Conservation (phyloP, 768 basidiomycete genomes). For the Mycena amicta region DNA sequence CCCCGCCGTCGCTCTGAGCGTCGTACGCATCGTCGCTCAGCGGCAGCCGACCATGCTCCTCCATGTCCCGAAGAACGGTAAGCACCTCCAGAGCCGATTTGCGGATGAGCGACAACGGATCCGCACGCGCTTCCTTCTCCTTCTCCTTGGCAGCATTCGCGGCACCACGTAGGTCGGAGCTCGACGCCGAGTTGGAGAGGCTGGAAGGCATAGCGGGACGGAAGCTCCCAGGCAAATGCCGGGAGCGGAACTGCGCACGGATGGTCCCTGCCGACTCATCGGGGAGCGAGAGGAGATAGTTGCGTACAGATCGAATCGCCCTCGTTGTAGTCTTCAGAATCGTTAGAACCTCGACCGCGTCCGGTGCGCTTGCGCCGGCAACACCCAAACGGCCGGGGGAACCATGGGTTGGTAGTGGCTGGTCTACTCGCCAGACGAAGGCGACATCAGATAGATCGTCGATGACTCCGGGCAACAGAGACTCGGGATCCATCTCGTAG, state of each 20-base stretch:
- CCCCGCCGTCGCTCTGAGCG: slow-evolving; percentile 67
- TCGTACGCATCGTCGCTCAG: slow-evolving; percentile 84
- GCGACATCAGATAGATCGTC: slow-evolving; percentile 70
- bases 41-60: slow-evolving; percentile 76
- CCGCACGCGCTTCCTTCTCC: slow-evolving; percentile 36
- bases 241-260: slow-evolving; percentile 59
- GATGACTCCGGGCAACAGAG: slow-evolving; percentile 74
- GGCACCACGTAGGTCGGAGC: slow-evolving; percentile 13
- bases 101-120: slow-evolving; percentile 72
- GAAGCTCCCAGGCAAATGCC: slow-evolving; percentile 40
- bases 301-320: slow-evolving; percentile 80
- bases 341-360: slow-evolving; percentile 57
- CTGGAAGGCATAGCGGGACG: slow-evolving; percentile 37
- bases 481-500: slow-evolving; percentile 75
- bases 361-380: slow-evolving; percentile 24
- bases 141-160: slow-evolving; percentile 10
- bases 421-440: slow-evolving; percentile 60
- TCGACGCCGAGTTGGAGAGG: slow-evolving; percentile 27
- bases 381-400: slow-evolving; percentile 22
- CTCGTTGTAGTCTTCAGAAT: slow-evolving; percentile 79
- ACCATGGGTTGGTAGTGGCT: slow-evolving; percentile 5
- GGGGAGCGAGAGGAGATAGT: slow-evolving; percentile 81
- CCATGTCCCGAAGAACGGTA: slow-evolving; percentile 73
- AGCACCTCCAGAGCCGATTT: slow-evolving; percentile 84
- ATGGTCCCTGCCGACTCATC: slow-evolving; percentile 66